Percentiles rank a stretch among this genome's conserved stretches.
Evolutionary conservation across 2,329 filamentous ascomycete genomes (phyloP).

Genomic region (Penicillium sp.): DNA sequence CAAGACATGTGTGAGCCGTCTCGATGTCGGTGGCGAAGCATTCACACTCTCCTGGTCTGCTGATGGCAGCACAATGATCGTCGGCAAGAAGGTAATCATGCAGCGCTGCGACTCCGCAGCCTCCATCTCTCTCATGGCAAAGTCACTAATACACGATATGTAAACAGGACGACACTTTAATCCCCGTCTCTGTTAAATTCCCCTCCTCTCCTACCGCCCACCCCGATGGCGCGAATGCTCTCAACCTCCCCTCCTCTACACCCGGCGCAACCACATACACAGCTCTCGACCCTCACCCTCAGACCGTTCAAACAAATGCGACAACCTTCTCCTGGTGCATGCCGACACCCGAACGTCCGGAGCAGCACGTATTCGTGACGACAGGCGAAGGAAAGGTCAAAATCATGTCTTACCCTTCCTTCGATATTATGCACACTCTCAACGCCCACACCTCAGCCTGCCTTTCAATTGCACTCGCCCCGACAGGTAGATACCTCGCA

Average conservation of each 20-base stretch:
- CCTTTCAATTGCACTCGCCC: slow-evolving; percentile 46
- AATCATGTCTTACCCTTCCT: slow-evolving; percentile 48
- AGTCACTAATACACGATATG: not conserved
- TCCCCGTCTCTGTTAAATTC: slow-evolving; percentile 45
- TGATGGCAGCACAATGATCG: slow-evolving; percentile 47
- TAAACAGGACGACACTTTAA: slow-evolving; percentile 46
- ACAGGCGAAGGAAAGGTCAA: slow-evolving; percentile 51
- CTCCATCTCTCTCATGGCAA: not conserved
- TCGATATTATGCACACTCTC: slow-evolving; percentile 45
- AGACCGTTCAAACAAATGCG: slow-evolving; percentile 49
- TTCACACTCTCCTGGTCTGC: slow-evolving; percentile 50
- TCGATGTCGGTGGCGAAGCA: slow-evolving; percentile 51
- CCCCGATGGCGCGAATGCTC: slow-evolving; percentile 13
- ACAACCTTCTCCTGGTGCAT: slow-evolving; percentile 48
- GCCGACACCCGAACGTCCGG: slow-evolving; percentile 33
- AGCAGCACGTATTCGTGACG: slow-evolving; percentile 47
- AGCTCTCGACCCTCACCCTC: slow-evolving; percentile 43
- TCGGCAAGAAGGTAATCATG: slow-evolving; percentile 46
- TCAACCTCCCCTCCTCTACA: slow-evolving; percentile 12
- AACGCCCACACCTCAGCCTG: slow-evolving; percentile 51
- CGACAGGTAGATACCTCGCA: slow-evolving; percentile 49
- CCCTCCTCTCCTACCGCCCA: slow-evolving; percentile 37
- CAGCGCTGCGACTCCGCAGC: not conserved
- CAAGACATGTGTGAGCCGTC: slow-evolving; percentile 47
- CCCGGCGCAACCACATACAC: slow-evolving; percentile 34